phyloP scores from a whole-genome alignment of 2,329 filamentous ascomycete genomes.

The Akanthomyces uredinophilus region DNA sequence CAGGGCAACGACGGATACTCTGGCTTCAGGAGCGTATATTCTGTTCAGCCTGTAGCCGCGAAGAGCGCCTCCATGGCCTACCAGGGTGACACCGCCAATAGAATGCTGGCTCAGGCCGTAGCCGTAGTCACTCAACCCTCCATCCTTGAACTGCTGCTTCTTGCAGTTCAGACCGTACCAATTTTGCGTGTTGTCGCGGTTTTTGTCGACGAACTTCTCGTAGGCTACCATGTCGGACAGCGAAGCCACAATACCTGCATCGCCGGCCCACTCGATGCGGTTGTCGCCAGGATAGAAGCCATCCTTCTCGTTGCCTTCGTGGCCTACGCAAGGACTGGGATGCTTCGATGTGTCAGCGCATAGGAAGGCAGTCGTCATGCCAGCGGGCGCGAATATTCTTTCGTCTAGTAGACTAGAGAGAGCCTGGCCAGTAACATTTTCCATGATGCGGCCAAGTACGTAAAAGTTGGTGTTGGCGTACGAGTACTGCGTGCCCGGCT shows the following conservation, averaged over 20 bases:
- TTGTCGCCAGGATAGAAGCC: slow-evolving; percentile 35
- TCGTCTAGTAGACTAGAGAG: slow-evolving; percentile 32
- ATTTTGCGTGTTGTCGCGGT: slow-evolving; percentile 26
- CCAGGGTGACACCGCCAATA: slow-evolving; percentile 22
- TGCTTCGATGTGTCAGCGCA: slow-evolving; percentile 31
- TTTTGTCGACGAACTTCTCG: slow-evolving; percentile 34
- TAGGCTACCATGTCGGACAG: slow-evolving; percentile 42
- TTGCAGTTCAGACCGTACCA: slow-evolving; percentile 24
- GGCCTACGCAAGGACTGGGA: slow-evolving; percentile 38
- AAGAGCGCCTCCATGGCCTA: slow-evolving; percentile 38
- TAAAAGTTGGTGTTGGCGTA: slow-evolving; percentile 42
- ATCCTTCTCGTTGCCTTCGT: slow-evolving; percentile 34
- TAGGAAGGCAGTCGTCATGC: slow-evolving; percentile 37
- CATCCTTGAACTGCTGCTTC: slow-evolving; percentile 27
- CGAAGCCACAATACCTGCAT: slow-evolving; percentile 39
- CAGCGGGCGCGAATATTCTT: slow-evolving; percentile 34
- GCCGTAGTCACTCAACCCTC: slow-evolving; percentile 30
- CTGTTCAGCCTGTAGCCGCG: slow-evolving; percentile 35
- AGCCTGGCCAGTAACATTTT: slow-evolving; percentile 30
- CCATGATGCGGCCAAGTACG: slow-evolving; percentile 32
- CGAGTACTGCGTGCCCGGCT: slow-evolving; percentile 36
- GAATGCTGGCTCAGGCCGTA: slow-evolving; percentile 29
- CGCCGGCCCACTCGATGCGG: slow-evolving; percentile 41
- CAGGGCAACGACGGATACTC: slow-evolving; percentile 34
- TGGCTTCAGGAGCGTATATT: slow-evolving; percentile 28